A percentile compares a stretch with the other conserved stretches of the same genome.
Conservation (phyloP, 2,329 filamentous ascomycete genomes). For the Aspergillus felis region DNA sequence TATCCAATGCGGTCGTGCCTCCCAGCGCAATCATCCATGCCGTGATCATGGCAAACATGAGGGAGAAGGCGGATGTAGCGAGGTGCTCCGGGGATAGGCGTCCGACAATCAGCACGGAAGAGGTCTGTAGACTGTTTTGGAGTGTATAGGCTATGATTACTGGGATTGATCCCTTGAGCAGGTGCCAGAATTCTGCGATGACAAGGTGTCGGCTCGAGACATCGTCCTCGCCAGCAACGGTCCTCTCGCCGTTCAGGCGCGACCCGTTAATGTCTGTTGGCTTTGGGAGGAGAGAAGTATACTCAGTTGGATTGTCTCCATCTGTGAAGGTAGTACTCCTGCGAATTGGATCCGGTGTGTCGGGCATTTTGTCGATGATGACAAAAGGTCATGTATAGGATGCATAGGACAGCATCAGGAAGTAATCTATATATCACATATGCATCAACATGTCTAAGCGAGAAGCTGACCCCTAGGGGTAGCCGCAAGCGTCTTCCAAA, state of each 20-base stretch:
- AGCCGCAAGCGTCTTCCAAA: neutral
- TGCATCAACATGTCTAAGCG: neutral
- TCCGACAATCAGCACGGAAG: slow-evolving; percentile 77
- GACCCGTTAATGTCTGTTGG: slow-evolving; percentile 9
- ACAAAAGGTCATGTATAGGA: neutral
- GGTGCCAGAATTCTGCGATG: slow-evolving; percentile 60
- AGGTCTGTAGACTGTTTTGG: slow-evolving; percentile 79
- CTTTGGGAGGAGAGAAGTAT: slow-evolving; percentile 27
- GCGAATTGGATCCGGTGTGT: neutral
- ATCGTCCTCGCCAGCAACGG: slow-evolving; percentile 34
- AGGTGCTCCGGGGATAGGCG: slow-evolving; percentile 74
- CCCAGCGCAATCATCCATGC: slow-evolving; percentile 84
- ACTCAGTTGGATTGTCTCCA: slow-evolving; percentile 15
- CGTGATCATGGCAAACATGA: slow-evolving; percentile 91
- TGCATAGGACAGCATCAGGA: neutral
- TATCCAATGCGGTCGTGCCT: slow-evolving; percentile 82
- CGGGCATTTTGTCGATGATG: slow-evolving; percentile 7
- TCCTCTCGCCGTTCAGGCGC: slow-evolving; percentile 31
- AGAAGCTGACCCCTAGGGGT: neutral
- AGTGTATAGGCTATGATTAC: slow-evolving; percentile 81
- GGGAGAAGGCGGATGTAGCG: slow-evolving; percentile 78
- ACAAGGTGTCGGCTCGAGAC: slow-evolving; percentile 37
- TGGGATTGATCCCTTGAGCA: slow-evolving; percentile 67
- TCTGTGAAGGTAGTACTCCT: neutral
- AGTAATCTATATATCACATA: neutral